Percentiles rank a stretch among this genome's conserved stretches.
These are phyloP conservation scores for Geosmithia putterillii DNA, from an alignment of 2,329 filamentous ascomycete genomes.

Conservation along the genomic window DNA sequence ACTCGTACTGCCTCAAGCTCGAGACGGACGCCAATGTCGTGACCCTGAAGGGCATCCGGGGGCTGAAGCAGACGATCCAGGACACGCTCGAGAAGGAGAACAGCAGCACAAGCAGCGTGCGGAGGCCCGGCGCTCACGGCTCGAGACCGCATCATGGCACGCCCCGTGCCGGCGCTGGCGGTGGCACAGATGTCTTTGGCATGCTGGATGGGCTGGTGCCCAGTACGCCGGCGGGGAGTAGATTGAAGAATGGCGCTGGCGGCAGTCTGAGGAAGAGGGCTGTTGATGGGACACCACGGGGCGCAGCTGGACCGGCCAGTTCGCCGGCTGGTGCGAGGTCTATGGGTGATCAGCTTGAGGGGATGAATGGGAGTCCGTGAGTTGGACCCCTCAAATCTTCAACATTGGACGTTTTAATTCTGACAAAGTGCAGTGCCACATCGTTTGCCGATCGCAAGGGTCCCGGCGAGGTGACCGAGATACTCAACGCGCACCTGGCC, in stretches of 20 bases:
- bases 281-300: slow-evolving; percentile 12
- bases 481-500: slow-evolving; percentile 65
- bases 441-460: slow-evolving; percentile 65
- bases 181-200: slow-evolving; percentile 57
- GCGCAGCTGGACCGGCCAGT: slow-evolving; percentile 11
- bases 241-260: slow-evolving; percentile 22
- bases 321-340: slow-evolving; percentile 15
- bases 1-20: slow-evolving; percentile 94
- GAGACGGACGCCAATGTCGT: slow-evolving; percentile 61
- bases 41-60: slow-evolving; percentile 57
- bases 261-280: slow-evolving; percentile 17
- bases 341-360: slow-evolving; percentile 19
- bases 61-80: slow-evolving; percentile 78
- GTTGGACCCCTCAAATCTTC: slow-evolving; percentile 3
- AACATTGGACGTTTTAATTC: not conserved
- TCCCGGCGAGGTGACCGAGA: slow-evolving; percentile 69
- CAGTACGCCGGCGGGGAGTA: slow-evolving; percentile 39
- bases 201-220: slow-evolving; percentile 67
- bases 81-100: slow-evolving; percentile 70
- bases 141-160: slow-evolving; percentile 49
- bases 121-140: slow-evolving; percentile 22
- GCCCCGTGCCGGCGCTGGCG: slow-evolving; percentile 1
- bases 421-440: slow-evolving; percentile 8
- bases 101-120: slow-evolving; percentile 35
- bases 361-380: slow-evolving; percentile 15